Evolutionary conservation across 75 land plant species (phyloP).

Genomic region (Cryptomeria japonica): DNA sequence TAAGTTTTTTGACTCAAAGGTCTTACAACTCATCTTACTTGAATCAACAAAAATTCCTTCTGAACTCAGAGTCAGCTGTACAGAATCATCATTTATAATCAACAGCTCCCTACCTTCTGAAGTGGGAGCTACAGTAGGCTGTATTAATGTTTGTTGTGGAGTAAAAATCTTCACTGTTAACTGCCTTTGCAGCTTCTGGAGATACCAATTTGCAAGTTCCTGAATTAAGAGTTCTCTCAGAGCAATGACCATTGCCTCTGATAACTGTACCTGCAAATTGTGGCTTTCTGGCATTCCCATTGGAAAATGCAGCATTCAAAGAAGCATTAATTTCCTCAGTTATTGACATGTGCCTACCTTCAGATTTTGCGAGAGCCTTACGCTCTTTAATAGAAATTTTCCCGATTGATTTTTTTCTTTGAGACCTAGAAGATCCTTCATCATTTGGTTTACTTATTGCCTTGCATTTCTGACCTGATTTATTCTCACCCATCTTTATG

Average conservation of each 20-base stretch:
- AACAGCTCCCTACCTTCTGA: not conserved
- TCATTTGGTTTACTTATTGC: not conserved
- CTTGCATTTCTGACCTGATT: not conserved
- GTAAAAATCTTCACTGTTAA: not conserved
- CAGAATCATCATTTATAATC: not conserved
- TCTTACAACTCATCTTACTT: not conserved
- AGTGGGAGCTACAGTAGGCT: not conserved
- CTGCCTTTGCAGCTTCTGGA: not conserved
- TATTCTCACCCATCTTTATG: not conserved
- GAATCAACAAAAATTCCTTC: not conserved
- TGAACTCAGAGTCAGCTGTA: not conserved
- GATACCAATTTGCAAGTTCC: not conserved
- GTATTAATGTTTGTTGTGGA: not conserved
- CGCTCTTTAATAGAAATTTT: not conserved
- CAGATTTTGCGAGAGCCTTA: not conserved
- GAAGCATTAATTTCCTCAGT: conserved; percentile 1
- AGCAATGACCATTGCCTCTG: not conserved
- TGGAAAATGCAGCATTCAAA: not conserved
- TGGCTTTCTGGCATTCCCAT: not conserved
- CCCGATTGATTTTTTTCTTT: not conserved
- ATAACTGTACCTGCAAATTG: not conserved
- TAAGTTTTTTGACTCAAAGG: not conserved
- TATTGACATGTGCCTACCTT: not conserved
- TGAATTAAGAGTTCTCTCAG: not conserved
- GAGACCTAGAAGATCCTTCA: not conserved